Conservation (phyloP, 371 early-diverging fungal genomes). For the Syncephalis fuscata region DNA sequence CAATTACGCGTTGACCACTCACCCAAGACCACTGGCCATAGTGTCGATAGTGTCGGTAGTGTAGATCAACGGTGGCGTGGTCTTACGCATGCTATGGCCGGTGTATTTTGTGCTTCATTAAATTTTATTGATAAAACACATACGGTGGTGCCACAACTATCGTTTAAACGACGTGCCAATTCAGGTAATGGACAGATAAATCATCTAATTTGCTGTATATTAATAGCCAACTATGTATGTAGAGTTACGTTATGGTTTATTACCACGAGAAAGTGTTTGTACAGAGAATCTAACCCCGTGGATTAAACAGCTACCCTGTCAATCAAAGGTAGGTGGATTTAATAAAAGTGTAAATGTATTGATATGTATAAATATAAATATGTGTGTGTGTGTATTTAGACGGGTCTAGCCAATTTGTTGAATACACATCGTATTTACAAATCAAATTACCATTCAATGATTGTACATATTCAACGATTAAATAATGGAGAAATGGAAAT, state of each 20-base stretch:
- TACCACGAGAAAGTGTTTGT: constrained; percentile 87
- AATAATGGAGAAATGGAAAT: constrained; percentile 16
- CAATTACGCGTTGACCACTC: constrained; percentile 40
- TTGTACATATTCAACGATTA: constrained; percentile 33
- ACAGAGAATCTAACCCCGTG: constrained; percentile 97
- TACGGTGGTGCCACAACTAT: constrained; percentile 47
- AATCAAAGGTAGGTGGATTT: constrained; percentile 39
- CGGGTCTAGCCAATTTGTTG: constrained; percentile 69
- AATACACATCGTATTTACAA: constrained; percentile 84
- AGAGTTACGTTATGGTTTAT: constrained; percentile 48
- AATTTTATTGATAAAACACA: constrained; percentile 78
- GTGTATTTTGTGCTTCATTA: constrained; percentile 88
- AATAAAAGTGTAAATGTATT: neutral
- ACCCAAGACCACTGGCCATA: too few species aligned
- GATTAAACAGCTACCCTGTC: constrained; percentile 89
- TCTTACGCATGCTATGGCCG: constrained; percentile 79
- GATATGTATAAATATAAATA: neutral
- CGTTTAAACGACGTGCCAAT: constrained; percentile 32
- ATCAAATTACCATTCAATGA: constrained; percentile 80
- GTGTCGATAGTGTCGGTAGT: too few species aligned
- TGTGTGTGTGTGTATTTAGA: too few species aligned
- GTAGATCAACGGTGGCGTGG: constrained; percentile 61
- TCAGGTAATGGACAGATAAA: neutral
- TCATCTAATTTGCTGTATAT: too few species aligned
- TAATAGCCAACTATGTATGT: too few species aligned